Evolutionary conservation across 1,284 basidiomycete genomes (phyloP).

Genomic region (Farysia itapuensis): DNA sequence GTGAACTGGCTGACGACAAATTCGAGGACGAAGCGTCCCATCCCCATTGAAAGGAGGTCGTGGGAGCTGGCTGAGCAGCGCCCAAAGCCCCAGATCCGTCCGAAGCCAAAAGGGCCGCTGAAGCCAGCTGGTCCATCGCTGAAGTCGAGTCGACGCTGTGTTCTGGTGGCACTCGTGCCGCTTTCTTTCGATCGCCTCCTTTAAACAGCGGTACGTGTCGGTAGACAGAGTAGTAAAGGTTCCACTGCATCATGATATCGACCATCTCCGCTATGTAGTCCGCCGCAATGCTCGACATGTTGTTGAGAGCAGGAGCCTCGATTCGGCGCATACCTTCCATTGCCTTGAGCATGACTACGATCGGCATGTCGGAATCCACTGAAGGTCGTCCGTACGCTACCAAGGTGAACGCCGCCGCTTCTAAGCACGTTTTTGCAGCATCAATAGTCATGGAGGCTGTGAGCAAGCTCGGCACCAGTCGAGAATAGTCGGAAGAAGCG

Average conservation of each 20-base stretch:
- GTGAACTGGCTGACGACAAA: neutral
- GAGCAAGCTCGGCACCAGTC: neutral
- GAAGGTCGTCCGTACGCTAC: neutral
- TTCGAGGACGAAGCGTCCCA: neutral
- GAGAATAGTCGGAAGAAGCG: neutral
- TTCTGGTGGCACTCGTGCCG: neutral
- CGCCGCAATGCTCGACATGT: slow-evolving; percentile 5
- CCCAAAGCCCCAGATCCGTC: neutral
- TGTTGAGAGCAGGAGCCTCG: neutral
- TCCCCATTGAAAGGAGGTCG: neutral
- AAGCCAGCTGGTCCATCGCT: neutral
- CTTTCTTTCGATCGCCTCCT: neutral
- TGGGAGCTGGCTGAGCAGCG: neutral
- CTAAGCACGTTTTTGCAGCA: neutral
- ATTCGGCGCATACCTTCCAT: neutral
- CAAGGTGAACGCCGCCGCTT: neutral
- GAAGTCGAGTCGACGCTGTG: neutral
- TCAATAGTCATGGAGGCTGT: neutral
- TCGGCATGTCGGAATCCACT: neutral
- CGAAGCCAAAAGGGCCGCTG: neutral
- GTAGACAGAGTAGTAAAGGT: slow-evolving; percentile 19
- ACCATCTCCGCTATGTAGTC: slow-evolving; percentile 15
- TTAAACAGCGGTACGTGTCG: slow-evolving; percentile 1
- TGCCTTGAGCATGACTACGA: neutral
- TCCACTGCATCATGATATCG: slow-evolving; percentile 9